Evolutionary conservation across 192 early-diverging fungal species (phyloP), one percentile per base, ranked within the genome.

Genomic region (Umbelopsis sp.): DNA sequence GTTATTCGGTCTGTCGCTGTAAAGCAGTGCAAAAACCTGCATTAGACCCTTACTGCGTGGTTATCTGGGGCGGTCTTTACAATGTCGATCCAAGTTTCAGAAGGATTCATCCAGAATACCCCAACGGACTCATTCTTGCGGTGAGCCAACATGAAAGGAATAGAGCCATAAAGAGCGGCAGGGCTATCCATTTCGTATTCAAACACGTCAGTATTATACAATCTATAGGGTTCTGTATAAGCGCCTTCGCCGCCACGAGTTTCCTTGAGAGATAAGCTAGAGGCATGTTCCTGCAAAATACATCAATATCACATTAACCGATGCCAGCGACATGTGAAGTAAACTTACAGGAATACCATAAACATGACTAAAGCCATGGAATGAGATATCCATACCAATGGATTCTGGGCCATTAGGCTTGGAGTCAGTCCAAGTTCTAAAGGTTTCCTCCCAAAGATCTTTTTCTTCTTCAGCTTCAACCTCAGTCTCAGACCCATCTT

Each of bases 51-150:
- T 64, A 71, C 73, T 33, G 77, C 80, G 45, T 61, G 27, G 33
- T 13, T 2, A 8, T 75, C 79, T 37, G 73, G 74, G 55, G 80
- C 78, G 27, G 72, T 80, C 74, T 91, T 94, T 33, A 93, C 91
- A 45, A 99, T 87, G 71, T 99, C 98, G 22, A 99, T 86, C 98
- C 98, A 99, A 58, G 96, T 98, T 78, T 99, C 98, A 2, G 98
- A 93, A 2, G 95, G 82, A 69, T 97, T 99, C 75, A 98, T 78
- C 92, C 92, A 96, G 64, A 98, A 90, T 0, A 95, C 83, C 55
- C 93, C 98, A 8, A 88, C 89, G 3, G 92, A 87, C 13, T 74
- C 68, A 49, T 89, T 87, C 66, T 89, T 86, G 33, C 86, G 87
- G 73, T 99, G 97, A 1, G 94, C 94, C 37, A 96, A 67, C 90